Conservation (phyloP, 352 stramenopile genomes). For the Globisporangium polare region DNA sequence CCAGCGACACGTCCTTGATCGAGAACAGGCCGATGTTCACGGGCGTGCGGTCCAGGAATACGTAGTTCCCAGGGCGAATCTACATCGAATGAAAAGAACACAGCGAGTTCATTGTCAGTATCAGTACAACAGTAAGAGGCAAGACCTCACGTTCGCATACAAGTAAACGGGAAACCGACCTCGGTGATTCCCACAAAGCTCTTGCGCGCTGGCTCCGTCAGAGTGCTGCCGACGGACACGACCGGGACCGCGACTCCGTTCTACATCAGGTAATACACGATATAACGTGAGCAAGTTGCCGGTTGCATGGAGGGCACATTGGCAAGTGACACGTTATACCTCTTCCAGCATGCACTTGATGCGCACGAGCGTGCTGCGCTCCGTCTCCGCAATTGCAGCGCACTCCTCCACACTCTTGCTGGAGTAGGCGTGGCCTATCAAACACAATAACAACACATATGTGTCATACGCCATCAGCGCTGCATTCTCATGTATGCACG, state of each 20-base stretch:
- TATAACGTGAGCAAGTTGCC: background rate
- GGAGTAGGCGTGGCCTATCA: slow-evolving; percentile 58
- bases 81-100: slow-evolving; percentile 3
- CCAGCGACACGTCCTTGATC: slow-evolving; percentile 55
- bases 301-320: background rate
- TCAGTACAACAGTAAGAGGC: too few relatives aligned
- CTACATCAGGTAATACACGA: slow-evolving; percentile 9
- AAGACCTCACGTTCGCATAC: too few relatives aligned
- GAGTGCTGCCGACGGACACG: slow-evolving; percentile 62
- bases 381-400: slow-evolving; percentile 45
- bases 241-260: slow-evolving; percentile 46
- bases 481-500: too few relatives aligned
- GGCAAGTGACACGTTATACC: slow-evolving; percentile 15
- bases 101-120: background rate
- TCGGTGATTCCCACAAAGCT: slow-evolving; percentile 69
- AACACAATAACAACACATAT: background rate
- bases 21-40: slow-evolving; percentile 60
- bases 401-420: slow-evolving; percentile 52
- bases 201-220: slow-evolving; percentile 56
- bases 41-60: slow-evolving; percentile 72
- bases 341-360: slow-evolving; percentile 52
- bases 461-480: background rate
- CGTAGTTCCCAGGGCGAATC: slow-evolving; percentile 71
- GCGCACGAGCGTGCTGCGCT: slow-evolving; percentile 59
- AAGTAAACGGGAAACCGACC: slow-evolving; percentile 20